Conservation (phyloP, 352 stramenopile genomes). For the Sclerospora graminicola region DNA sequence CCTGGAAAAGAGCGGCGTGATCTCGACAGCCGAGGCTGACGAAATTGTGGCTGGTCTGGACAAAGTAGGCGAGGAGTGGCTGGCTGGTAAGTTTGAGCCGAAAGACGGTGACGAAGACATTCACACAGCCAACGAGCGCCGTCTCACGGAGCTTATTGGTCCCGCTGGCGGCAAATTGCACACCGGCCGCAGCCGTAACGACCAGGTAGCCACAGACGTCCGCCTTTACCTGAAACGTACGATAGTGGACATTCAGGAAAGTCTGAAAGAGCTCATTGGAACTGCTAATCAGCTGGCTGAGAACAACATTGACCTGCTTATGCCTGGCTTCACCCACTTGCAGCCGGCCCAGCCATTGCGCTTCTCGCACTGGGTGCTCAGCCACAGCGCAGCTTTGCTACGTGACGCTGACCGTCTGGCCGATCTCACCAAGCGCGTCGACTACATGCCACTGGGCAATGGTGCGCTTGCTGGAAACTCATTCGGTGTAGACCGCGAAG, state of each 20-base stretch:
- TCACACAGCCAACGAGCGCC: slow-evolving; percentile 97
- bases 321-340: slow-evolving; percentile 98
- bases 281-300: slow-evolving; percentile 84
- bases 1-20: slow-evolving; percentile 84
- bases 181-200: slow-evolving; percentile 93
- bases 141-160: slow-evolving; percentile 95
- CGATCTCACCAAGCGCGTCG: slow-evolving; percentile 91
- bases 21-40: slow-evolving; percentile 84
- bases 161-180: slow-evolving; percentile 96
- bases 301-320: slow-evolving; percentile 92
- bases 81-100: slow-evolving; percentile 58
- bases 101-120: slow-evolving; percentile 98
- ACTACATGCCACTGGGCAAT: slow-evolving; percentile 94
- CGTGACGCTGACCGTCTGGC: slow-evolving; percentile 90
- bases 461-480: slow-evolving; percentile 96
- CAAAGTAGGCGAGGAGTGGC: slow-evolving; percentile 21
- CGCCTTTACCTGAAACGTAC: slow-evolving; percentile 89
- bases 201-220: slow-evolving; percentile 97
- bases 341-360: slow-evolving; percentile 97
- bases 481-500: slow-evolving; percentile 94
- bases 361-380: slow-evolving; percentile 97
- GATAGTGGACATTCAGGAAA: slow-evolving; percentile 54
- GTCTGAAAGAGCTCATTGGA: slow-evolving; percentile 87
- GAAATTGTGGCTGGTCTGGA: slow-evolving; percentile 22
- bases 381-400: slow-evolving; percentile 89